Percentiles rank a stretch among this genome's conserved stretches.
Conservation (phyloP, 768 basidiomycete species). For the Tulasnella sp. region DNA sequence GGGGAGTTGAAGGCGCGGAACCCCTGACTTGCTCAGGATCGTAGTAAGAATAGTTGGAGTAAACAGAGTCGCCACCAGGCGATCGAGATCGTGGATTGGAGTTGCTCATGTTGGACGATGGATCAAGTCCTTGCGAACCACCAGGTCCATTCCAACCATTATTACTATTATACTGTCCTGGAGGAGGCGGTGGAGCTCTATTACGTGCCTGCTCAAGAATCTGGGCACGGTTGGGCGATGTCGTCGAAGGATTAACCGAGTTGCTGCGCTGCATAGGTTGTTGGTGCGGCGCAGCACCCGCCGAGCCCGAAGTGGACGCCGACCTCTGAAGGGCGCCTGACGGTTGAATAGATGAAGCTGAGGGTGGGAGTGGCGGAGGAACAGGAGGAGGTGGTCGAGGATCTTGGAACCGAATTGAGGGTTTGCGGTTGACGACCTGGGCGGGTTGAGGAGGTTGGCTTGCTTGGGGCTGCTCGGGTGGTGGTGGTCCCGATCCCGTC, state of each 20-base stretch:
- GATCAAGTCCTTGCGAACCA: not conserved
- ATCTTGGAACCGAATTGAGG: slow-evolving; percentile 21
- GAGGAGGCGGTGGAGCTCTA: slow-evolving; percentile 19
- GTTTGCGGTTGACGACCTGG: not conserved
- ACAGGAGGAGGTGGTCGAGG: slow-evolving; percentile 17
- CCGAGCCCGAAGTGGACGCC: not conserved
- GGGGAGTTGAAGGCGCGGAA: not conserved
- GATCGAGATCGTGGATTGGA: not conserved
- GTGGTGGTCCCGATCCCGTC: not conserved
- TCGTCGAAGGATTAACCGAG: not conserved
- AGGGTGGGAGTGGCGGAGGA: slow-evolving; percentile 15
- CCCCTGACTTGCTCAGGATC: slow-evolving; percentile 44
- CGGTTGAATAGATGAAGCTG: not conserved
- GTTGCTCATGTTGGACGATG: not conserved
- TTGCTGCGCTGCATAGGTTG: not conserved
- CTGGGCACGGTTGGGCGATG: slow-evolving; percentile 5
- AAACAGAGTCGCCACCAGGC: slow-evolving; percentile 39
- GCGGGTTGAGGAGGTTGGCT: not conserved
- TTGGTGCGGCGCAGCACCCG: not conserved
- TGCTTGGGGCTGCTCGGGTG: not conserved
- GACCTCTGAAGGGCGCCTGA: not conserved
- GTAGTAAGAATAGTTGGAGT: slow-evolving; percentile 67
- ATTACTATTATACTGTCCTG: not conserved
- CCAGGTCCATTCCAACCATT: not conserved
- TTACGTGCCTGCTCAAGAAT: slow-evolving; percentile 13